Conservation (phyloP, 2,329 filamentous ascomycete species). For the Cladosporium austrohemisphaericum region DNA sequence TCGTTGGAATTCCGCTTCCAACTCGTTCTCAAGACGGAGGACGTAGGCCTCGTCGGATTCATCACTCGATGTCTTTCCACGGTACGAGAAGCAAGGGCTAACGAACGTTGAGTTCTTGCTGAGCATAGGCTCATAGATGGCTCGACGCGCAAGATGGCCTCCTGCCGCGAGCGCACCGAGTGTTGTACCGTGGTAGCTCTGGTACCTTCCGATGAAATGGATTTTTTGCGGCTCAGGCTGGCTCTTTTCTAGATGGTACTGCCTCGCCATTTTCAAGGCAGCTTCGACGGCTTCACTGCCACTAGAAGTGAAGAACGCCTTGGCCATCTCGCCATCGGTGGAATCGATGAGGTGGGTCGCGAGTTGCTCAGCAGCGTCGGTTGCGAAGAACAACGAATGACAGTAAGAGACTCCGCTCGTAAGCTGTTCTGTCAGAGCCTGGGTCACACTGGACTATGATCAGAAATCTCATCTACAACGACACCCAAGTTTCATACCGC, state of each 20-base stretch:
- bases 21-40: conserved; percentile 56
- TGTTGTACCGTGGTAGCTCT: conserved; percentile 69
- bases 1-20: conserved; percentile 63
- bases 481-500: conserved; percentile 33
- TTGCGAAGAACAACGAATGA: conserved; percentile 57
- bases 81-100: conserved; percentile 64
- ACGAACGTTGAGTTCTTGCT: conserved; percentile 54
- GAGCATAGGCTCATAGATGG: conserved; percentile 59
- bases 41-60: conserved; percentile 62
- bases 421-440: conserved; percentile 59
- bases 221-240: conserved; percentile 51
- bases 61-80: conserved; percentile 43
- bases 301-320: conserved; percentile 55
- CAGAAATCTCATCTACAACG: conserved; percentile 4
- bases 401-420: conserved; percentile 54
- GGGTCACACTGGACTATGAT: conserved; percentile 43
- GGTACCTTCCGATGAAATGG: conserved; percentile 61
- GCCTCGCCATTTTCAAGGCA: conserved; percentile 62
- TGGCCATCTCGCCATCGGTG: conserved; percentile 51
- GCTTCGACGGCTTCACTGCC: conserved; percentile 67
- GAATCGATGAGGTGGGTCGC: conserved; percentile 49
- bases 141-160: conserved; percentile 58
- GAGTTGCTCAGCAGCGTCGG: conserved; percentile 51
- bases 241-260: conserved; percentile 60
- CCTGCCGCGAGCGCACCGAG: conserved; percentile 63